These are phyloP conservation scores for Ophiosphaerella korrae DNA, from an alignment of 2,329 filamentous ascomycete genomes.

Conservation along the genomic window DNA sequence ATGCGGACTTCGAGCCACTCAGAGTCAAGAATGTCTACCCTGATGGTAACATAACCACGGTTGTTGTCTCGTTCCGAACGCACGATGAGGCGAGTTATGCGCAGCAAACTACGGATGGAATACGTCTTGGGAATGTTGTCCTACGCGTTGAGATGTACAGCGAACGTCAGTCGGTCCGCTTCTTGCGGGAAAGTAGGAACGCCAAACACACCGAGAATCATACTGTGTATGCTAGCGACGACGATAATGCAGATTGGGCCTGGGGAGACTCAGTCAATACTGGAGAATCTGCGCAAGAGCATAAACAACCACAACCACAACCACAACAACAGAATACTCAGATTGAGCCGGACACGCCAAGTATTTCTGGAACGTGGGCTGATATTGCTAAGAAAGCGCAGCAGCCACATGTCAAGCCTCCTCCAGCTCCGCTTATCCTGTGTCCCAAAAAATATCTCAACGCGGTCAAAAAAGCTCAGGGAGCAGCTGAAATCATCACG, in stretches of 20 bases:
- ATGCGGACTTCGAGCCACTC: conserved; percentile 12
- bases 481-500: too few relatives aligned
- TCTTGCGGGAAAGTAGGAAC: conserved; percentile 5
- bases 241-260: too few relatives aligned
- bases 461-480: too few relatives aligned
- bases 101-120: conserved; percentile 12
- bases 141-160: conserved; percentile 21
- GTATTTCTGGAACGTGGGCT: background rate
- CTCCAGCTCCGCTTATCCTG: too few relatives aligned
- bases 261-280: too few relatives aligned
- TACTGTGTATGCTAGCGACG: too few relatives aligned
- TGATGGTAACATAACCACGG: conserved; percentile 15
- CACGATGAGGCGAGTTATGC: conserved; percentile 10
- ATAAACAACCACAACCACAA: too few relatives aligned
- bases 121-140: conserved; percentile 13
- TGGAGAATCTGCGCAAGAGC: too few relatives aligned
- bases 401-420: too few relatives aligned
- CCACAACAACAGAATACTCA: too few relatives aligned
- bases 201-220: background rate
- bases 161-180: conserved; percentile 15
- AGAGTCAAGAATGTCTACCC: conserved; percentile 24
- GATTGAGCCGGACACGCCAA: background rate
- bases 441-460: too few relatives aligned
- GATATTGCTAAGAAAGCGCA: background rate
- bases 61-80: conserved; percentile 19